Conservation (phyloP, 257 asterid species). For the Solanum boliviense region DNA sequence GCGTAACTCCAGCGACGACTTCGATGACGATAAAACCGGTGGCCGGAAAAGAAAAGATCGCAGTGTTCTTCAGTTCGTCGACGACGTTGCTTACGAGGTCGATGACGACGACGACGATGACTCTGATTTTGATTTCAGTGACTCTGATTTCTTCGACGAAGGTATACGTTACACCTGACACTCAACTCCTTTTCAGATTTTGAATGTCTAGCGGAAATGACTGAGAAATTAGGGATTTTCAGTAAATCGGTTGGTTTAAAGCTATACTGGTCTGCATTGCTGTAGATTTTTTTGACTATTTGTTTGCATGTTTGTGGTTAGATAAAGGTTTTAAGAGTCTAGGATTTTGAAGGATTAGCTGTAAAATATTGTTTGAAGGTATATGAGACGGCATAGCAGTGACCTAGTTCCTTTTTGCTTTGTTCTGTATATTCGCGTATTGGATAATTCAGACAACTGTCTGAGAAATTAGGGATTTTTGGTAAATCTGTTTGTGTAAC, state of each 20-base stretch:
- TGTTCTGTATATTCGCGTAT: not conserved
- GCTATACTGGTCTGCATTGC: not conserved
- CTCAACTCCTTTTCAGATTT: not conserved
- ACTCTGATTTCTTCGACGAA: not conserved
- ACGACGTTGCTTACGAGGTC: slow-evolving; percentile 50
- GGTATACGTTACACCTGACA: not conserved
- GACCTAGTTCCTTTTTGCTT: not conserved
- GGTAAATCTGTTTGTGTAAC: not conserved
- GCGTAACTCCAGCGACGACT: slow-evolving; percentile 9
- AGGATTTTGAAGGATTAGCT: not conserved
- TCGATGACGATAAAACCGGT: slow-evolving; percentile 46
- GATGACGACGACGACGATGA: slow-evolving; percentile 28
- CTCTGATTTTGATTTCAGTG: slow-evolving; percentile 29
- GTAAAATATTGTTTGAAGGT: not conserved
- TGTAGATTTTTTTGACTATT: not conserved
- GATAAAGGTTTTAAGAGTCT: not conserved
- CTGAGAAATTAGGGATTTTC: not conserved
- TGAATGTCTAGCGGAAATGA: not conserved
- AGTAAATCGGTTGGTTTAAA: not conserved
- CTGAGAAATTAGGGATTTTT: not conserved
- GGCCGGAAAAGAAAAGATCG: slow-evolving; percentile 47
- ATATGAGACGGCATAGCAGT: not conserved
- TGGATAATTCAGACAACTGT: not conserved
- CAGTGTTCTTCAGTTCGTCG: slow-evolving; percentile 50
- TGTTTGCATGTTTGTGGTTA: not conserved